Evolutionary conservation across 140 eudicot genomes (phyloP).

Genomic region (Ambrosia hybrid): DNA sequence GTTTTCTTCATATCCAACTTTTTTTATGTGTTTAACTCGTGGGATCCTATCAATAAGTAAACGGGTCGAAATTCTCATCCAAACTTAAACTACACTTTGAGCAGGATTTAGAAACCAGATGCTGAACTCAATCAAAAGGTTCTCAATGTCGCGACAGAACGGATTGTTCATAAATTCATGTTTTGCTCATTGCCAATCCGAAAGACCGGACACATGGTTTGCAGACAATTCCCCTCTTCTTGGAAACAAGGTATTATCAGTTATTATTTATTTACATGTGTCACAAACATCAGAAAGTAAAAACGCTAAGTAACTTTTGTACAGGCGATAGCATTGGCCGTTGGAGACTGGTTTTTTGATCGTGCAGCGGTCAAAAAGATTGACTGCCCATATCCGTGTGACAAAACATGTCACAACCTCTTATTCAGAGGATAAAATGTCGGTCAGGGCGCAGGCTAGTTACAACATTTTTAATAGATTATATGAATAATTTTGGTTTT

Average conservation of each 20-base stretch:
- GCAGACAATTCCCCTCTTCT: constrained; percentile 72
- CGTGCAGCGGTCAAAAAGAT: constrained; percentile 52
- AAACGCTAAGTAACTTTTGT: neutral
- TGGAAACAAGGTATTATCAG: constrained; percentile 57
- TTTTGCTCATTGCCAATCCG: constrained; percentile 93
- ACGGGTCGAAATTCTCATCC: neutral
- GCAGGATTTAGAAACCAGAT: constrained; percentile 75
- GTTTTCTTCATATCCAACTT: neutral
- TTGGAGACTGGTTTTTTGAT: constrained; percentile 91
- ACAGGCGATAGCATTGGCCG: constrained; percentile 88
- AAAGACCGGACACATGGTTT: constrained; percentile 92
- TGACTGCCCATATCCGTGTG: constrained; percentile 95
- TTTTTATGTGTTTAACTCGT: neutral
- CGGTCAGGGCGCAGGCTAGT: neutral
- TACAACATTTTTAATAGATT: constrained; percentile 15
- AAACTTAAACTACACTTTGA: neutral
- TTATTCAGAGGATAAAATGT: constrained; percentile 49
- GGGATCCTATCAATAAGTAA: neutral
- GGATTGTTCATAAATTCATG: constrained; percentile 81
- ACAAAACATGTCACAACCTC: constrained; percentile 90
- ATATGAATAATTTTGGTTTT: constrained; percentile 12
- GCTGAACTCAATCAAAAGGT: constrained; percentile 59
- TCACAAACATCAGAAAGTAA: no score
- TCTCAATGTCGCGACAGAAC: constrained; percentile 53
- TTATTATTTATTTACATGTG: neutral